Base-by-base conservation (phyloP, 2,329 filamentous ascomycete genomes). In the Ramularia endophylla region DNA sequence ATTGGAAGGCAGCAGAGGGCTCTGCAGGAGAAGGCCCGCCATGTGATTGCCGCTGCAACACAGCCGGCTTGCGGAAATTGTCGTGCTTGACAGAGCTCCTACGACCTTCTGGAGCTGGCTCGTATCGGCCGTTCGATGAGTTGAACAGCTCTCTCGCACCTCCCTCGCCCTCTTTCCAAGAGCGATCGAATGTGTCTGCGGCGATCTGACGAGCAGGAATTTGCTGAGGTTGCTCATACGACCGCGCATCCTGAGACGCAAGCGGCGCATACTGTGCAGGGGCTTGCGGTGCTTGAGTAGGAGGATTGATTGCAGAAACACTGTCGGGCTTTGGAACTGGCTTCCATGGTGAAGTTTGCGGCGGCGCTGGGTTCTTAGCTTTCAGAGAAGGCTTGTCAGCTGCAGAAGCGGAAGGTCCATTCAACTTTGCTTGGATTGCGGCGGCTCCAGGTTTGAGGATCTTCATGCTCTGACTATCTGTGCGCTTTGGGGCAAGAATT, bases 341-440 rank as follows among this genome's bases (percentile, higher is more conserved):
- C 17, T 90, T 90, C 90, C 90, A 97, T 3, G 90, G 90, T 3
- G 89, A 95, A 60, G 94, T 95, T 18, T 81, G 76, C 1, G 87
- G 83, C 0, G 87, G 83, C 1, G 80, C 74, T 1, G 81, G 77
- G 12, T 82, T 81, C 58, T 88, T 89, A 7, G 83, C 75, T 30
- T 87, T 81, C 4, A 87, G 65, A 0, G 81, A 82, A 22, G 82
- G 81, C 60, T 85, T 87, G 40, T 63, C 57, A 5, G 47, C 32
- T 13, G 40, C 44, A 58, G 85, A 86, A 57, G 85, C 86, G 9
- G 52, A 41, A 22, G 41, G 37, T 4, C 51, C 47, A 18, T 48
- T 54, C 39, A 58, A 57, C 46, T 67, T 72, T 5, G 58, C 53
- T 45, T 65, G 61, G 12, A 54, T 54, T 17, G 59, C 56, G 18